Conservation (phyloP, 2,329 filamentous ascomycete genomes). For the Elsinoe ampelina region DNA sequence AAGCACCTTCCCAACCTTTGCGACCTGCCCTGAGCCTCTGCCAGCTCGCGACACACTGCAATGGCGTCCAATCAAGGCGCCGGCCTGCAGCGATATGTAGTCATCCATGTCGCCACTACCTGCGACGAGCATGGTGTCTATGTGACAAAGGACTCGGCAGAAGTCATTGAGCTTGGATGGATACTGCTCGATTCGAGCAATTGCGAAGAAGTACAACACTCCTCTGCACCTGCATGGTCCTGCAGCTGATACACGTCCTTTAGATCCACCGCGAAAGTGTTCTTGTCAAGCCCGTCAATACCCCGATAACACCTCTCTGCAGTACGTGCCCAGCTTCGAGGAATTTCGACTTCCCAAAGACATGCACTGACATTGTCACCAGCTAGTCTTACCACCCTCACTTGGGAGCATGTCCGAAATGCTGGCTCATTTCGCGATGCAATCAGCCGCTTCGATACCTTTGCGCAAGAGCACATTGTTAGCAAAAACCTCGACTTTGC, state of each 20-base stretch:
- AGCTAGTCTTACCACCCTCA: slow-evolving; percentile 95
- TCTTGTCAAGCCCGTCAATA: slow-evolving; percentile 96
- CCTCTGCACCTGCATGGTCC: not conserved
- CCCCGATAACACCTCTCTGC: slow-evolving; percentile 94
- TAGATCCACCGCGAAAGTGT: slow-evolving; percentile 93
- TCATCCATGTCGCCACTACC: slow-evolving; percentile 97
- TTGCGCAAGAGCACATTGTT: slow-evolving; percentile 83
- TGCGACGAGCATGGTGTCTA: slow-evolving; percentile 99
- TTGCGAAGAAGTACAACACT: slow-evolving; percentile 66
- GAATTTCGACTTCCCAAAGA: slow-evolving; percentile 15
- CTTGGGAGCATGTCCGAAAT: slow-evolving; percentile 97
- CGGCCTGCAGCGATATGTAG: slow-evolving; percentile 78
- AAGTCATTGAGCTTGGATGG: slow-evolving; percentile 99
- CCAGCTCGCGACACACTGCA: slow-evolving; percentile 9
- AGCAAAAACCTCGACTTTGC: slow-evolving; percentile 92
- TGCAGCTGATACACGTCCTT: slow-evolving; percentile 14
- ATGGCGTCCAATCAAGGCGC: slow-evolving; percentile 15
- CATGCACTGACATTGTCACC: slow-evolving; percentile 26
- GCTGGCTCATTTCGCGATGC: slow-evolving; percentile 96
- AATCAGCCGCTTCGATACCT: slow-evolving; percentile 87
- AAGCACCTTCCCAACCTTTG: not conserved
- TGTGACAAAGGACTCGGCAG: slow-evolving; percentile 96
- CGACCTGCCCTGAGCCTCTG: slow-evolving; percentile 10
- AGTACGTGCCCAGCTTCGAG: slow-evolving; percentile 57
- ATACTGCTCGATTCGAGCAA: slow-evolving; percentile 87